These are phyloP conservation scores for Salix brachista DNA, from an alignment of 345 rosid species.

Conservation along the genomic window DNA sequence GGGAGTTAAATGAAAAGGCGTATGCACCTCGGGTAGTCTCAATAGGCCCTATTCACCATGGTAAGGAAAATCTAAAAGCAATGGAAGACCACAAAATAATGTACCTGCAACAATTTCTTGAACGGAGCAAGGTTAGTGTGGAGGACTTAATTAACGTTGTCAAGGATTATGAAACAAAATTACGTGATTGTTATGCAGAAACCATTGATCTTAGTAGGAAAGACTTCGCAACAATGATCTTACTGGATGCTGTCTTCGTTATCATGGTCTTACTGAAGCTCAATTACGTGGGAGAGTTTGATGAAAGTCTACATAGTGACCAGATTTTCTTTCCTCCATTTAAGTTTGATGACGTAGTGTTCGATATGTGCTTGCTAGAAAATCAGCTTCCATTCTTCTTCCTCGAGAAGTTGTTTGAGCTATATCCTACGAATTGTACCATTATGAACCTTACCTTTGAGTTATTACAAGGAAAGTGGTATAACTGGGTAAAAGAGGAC, in stretches of 20 bases:
- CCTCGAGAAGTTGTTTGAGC: not conserved
- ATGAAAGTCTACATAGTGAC: accelerated
- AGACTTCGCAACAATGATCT: not conserved
- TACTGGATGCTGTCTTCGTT: conserved; percentile 7
- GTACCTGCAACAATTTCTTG: not conserved
- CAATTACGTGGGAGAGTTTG: accelerated
- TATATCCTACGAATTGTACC: not conserved
- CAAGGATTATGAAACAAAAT: not conserved
- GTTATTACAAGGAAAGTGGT: accelerated
- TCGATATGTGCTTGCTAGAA: no score
- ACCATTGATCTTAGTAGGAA: not conserved
- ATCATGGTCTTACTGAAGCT: not conserved
- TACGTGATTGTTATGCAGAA: conserved; percentile 2
- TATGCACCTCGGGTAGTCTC: not conserved
- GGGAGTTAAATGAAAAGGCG: not conserved
- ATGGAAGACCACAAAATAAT: conserved; percentile 17
- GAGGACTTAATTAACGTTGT: not conserved
- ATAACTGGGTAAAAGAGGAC: not conserved
- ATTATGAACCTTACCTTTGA: not conserved
- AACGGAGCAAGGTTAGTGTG: not conserved
- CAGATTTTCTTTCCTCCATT: no score
- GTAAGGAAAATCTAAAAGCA: not conserved
- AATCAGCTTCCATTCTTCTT: no score
- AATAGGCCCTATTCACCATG: not conserved
- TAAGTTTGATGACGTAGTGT: accelerated